Base-by-base conservation (phyloP, 192 early-diverging fungal genomes). In the Backusella psychrophila region DNA sequence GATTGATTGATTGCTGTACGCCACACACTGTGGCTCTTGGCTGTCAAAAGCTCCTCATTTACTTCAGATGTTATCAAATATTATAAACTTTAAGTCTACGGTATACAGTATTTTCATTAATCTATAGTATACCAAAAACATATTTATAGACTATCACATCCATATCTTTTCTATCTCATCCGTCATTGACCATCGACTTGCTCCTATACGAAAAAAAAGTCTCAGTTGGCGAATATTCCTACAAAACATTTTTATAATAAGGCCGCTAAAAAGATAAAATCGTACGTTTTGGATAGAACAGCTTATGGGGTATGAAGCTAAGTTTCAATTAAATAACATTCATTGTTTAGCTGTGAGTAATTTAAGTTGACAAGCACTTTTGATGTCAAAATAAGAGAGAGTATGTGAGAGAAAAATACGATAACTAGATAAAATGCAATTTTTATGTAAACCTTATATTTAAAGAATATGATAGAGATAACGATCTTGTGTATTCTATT, bases 281-380 rank as follows among this genome's bases (percentile, higher is more conserved):
- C 56, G 56, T 59, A 59, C 56, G 56, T 59, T 59, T 59, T 23
- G 23, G 56, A 26, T 26, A 59, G 6, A 59, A 63, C 56, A 63
- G 56, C 6, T 26, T 26, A 63, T 63, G 56, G 56, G 56, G 56
- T 26, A 63, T 29, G 23, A 8, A n/a, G 23, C 56, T 29, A 63
- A 63, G 56, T 63, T 63, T 63, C 56, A 63, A 63, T 63, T 63
- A 63, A 63, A 63, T 29, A 63, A 29, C 56, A 63, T 26, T 29
- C 21, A 63, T 31, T 63, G 56, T 63, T 63, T 63, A 63, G 1
- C 56, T 63, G 56, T 12, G 9, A 29, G 26, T 63, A 8, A 63
- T 63, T 63, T 63, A 26, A 63, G 21, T 29, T 63, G 56, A 21
- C 23, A 26, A 12, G 2, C 14, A 63, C 4, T 49, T n/a, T 49